A percentile compares a stretch with the other conserved stretches of the same genome.
These are phyloP conservation scores for Porphyrellus sp. DNA, from an alignment of 1,284 basidiomycete genomes.

Conservation along the genomic window DNA sequence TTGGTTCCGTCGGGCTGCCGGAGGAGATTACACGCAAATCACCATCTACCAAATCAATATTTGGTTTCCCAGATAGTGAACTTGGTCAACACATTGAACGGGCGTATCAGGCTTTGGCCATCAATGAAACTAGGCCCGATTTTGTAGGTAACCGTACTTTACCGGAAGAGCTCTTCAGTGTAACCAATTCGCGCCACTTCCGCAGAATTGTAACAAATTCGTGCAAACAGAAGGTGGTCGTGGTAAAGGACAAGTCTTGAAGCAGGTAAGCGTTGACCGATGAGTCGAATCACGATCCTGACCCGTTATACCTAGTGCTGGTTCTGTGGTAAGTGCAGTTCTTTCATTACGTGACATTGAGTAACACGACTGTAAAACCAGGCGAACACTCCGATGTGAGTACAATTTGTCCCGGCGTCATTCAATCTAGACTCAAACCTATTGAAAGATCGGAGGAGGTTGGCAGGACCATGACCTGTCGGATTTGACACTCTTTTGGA, in stretches of 20 bases:
- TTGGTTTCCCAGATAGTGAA: slow-evolving; percentile 58
- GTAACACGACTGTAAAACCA: slow-evolving; percentile 21
- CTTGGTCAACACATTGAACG: slow-evolving; percentile 62
- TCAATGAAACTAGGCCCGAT: slow-evolving; percentile 62
- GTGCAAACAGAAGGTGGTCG: slow-evolving; percentile 53
- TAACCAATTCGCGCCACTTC: not conserved
- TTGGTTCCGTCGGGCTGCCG: slow-evolving; percentile 64
- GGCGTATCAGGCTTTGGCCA: slow-evolving; percentile 64
- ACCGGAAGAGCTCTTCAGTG: not conserved
- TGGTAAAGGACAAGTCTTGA: slow-evolving; percentile 55
- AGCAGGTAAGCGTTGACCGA: slow-evolving; percentile 45
- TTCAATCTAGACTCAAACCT: slow-evolving; percentile 6
- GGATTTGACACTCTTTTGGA: slow-evolving; percentile 64
- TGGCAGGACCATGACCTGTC: slow-evolving; percentile 66
- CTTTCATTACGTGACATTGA: not conserved
- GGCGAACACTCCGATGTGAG: slow-evolving; percentile 62
- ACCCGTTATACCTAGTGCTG: slow-evolving; percentile 47
- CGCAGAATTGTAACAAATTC: slow-evolving; percentile 59
- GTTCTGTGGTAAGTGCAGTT: slow-evolving; percentile 52
- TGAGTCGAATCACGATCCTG: not conserved
- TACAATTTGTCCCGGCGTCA: not conserved
- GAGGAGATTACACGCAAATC: slow-evolving; percentile 51
- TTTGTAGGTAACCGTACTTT: slow-evolving; percentile 47
- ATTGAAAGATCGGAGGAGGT: slow-evolving; percentile 60
- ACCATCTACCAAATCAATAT: slow-evolving; percentile 44